Conservation (phyloP, 1,139 yeast species). For the Debaryomyces psychrophilus region DNA sequence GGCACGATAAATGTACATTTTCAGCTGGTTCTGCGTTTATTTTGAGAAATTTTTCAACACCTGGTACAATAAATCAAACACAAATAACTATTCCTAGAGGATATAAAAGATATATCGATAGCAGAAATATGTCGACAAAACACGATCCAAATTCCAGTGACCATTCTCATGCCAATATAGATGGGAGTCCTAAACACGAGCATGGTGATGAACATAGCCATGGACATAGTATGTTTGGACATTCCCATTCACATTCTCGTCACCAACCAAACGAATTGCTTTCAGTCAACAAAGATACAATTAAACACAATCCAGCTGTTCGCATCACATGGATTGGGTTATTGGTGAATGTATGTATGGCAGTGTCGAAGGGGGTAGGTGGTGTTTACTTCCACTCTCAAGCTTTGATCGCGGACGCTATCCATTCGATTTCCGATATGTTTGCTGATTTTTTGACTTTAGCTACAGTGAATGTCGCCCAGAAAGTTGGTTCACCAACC, state of each 20-base stretch:
- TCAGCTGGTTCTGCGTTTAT: constrained; percentile 4
- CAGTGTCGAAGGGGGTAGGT: constrained; percentile 82
- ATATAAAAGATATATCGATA: background rate
- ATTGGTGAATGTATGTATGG: constrained; percentile 81
- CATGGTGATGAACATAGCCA: constrained; percentile 35
- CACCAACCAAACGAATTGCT: constrained; percentile 48
- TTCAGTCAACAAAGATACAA: constrained; percentile 30
- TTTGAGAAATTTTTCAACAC: constrained; percentile 8
- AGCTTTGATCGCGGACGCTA: constrained; percentile 90
- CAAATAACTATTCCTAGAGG: background rate
- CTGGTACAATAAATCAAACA: background rate
- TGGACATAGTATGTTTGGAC: constrained; percentile 23
- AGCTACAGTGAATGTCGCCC: constrained; percentile 82
- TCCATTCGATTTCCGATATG: constrained; percentile 88
- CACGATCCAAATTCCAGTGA: background rate
- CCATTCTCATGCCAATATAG: background rate
- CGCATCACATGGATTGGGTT: constrained; percentile 93
- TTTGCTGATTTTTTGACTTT: constrained; percentile 87
- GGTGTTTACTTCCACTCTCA: constrained; percentile 94
- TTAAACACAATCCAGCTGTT: constrained; percentile 75
- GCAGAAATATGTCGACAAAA: constrained; percentile 5
- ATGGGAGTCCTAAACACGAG: constrained; percentile 20
- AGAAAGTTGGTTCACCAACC: constrained; percentile 60
- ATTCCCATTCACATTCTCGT: constrained; percentile 39
- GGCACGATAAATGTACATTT: background rate